Percentiles rank a stretch among this genome's conserved stretches.
phyloP scores from a whole-genome alignment of 495 filamentous ascomycete genomes.

The Pyronema domesticum region DNA sequence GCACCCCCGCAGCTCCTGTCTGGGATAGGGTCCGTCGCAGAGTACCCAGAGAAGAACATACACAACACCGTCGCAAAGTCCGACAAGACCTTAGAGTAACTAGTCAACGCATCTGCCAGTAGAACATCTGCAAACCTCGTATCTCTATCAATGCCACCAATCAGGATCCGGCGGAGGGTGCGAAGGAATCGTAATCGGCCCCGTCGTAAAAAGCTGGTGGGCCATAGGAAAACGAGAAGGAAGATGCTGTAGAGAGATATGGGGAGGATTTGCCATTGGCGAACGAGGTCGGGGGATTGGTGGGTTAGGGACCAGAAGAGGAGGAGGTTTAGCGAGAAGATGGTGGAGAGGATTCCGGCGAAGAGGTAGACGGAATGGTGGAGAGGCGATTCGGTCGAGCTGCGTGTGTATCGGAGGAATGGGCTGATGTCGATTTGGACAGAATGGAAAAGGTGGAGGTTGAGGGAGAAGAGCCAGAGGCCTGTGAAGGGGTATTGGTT shows the following conservation, averaged over 20 bases:
- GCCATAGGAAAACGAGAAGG: constrained; percentile 49
- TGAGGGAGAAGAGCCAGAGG: constrained; percentile 24
- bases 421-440: constrained; percentile 18
- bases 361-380: constrained; percentile 69
- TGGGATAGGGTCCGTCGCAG: constrained; percentile 53
- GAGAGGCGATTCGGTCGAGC: constrained; percentile 44
- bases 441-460: constrained; percentile 22
- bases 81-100: constrained; percentile 76
- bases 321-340: constrained; percentile 49
- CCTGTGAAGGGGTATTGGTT: constrained; percentile 13
- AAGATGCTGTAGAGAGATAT: constrained; percentile 59
- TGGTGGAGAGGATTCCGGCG: constrained; percentile 51
- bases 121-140: constrained; percentile 67
- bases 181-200: constrained; percentile 59
- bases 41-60: constrained; percentile 64
- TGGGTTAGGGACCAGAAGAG: constrained; percentile 70
- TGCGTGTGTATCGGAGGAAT: constrained; percentile 22
- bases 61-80: constrained; percentile 77
- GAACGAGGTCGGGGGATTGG: constrained; percentile 46
- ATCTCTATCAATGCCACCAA: constrained; percentile 21
- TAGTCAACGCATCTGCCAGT: constrained; percentile 85
- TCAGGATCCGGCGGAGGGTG: constrained; percentile 19
- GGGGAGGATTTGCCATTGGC: constrained; percentile 61
- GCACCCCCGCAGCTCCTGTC: constrained; percentile 62
- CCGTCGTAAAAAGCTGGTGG: constrained; percentile 47